Evolutionary conservation across 1,139 yeast genomes (phyloP), one percentile per base, ranked within the genome.

Genomic region (Hanseniaspora sp.): DNA sequence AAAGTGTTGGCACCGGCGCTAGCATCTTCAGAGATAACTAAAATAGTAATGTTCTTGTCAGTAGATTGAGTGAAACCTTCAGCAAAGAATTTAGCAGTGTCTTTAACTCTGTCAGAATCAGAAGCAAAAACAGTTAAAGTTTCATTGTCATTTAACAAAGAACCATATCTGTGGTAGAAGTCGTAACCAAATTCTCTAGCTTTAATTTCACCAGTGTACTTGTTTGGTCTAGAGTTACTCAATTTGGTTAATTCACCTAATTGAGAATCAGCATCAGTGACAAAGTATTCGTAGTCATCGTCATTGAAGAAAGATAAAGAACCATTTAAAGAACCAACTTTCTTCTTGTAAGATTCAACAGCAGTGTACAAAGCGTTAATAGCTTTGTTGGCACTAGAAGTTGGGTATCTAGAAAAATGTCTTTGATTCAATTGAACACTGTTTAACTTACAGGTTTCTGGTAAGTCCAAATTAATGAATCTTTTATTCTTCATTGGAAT

Each of bases 341-440:
- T 42, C 6, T 63, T 59, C 52, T 64, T 68, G 40, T 58, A 56
- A 5, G 17, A 8, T 5, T 35, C 13, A 28, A 48, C 34, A 15
- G 42, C 30, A n/a, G 33, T 38, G 52, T 58, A 61, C 5, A 64
- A 44, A 4, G 55, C 47, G 44, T 55, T 48, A 28, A 61, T 52
- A 3, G 55, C 45, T 8, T 55, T 57, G 29, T 73, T 75, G 17
- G 65, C 63, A 31, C 63, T 60, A 15, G 61, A 61, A 5, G 73
- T 68, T 28, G 86, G 87, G 64, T 73, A 83, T 61, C 92, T 71
- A 62, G 82, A 88, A 9, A 90, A 92, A 61, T 84, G 92, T 63
- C 92, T 76, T 57, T 76, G 72, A 52, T 79, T 67, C 58, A 79
- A 67, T 58, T 79, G 81, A 13, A 82, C 85, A 64, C 80, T 87